Base-by-base conservation (phyloP, 148 eudicot species). In the Hydrangea macrophylla region DNA sequence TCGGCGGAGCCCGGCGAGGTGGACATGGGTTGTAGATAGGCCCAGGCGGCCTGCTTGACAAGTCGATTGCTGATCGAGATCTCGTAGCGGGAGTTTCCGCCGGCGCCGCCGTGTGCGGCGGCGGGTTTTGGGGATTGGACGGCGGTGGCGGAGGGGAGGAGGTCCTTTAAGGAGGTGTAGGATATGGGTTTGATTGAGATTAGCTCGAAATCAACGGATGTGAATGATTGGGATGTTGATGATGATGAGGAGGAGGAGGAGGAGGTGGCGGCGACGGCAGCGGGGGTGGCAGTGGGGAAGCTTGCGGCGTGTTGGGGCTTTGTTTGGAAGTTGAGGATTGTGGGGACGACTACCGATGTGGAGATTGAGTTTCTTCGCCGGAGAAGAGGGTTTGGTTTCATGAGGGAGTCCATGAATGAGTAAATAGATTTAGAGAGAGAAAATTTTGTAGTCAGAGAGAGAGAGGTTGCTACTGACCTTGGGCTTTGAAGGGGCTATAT, bases 11-110 rank as follows among this genome's bases (percentile, higher is more conserved):
- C 71, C 0, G 87, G 73, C 0, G 83, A 75, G 37, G 77, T 69
- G 40, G 86, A 78, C 86, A 82, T 80, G 40, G 95, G 95, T 75
- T 82, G 95, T 37, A 93, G 92, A 80, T 93, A 90, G 5, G 98
- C 96, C 92, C 98, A 93, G 2, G 98, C 96, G 5, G 98, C 98
- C 55, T 90, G 96, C 74, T 93, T 88, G 0, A 93, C 89, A 15
- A 90, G 89, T 18, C 88, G 89, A 62, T 93, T 90, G 10, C 92
- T 86, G 48, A 93, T 90, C 9, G 83, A 74, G 67, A 90, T 90
- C 65, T 90, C 90, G 70, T 65, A 75, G 2, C 86, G 77, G 1
- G 87, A 64, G 23, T 48, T 69, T 13, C 36, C 9, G 60, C 22
- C 42, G 10, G 73, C n/a, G n/a, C n/a, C n/a, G n/a, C n/a, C n/a